Conservation (phyloP, 2,329 filamentous ascomycete species). For the Periconia sp. region DNA sequence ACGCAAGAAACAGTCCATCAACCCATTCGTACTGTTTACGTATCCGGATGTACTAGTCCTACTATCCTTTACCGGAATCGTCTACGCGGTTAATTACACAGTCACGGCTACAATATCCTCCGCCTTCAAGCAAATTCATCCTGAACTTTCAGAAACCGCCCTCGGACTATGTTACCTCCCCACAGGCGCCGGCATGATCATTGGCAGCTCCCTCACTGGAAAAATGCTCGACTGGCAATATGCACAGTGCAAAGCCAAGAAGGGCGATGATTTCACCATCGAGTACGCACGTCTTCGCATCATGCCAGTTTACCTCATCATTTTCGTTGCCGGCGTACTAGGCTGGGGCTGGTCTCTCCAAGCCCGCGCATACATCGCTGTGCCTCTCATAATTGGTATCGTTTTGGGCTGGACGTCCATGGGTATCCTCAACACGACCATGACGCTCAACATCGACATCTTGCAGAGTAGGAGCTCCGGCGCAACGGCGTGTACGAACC, state of each 20-base stretch:
- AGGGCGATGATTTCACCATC: constrained; percentile 22
- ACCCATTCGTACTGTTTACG: constrained; percentile 29
- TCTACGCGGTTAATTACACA: constrained; percentile 35
- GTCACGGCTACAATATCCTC: constrained; percentile 35
- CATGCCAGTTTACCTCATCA: constrained; percentile 27
- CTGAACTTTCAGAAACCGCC: constrained; percentile 23
- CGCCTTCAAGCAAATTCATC: constrained; percentile 26
- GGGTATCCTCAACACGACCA: constrained; percentile 31
- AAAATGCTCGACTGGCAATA: constrained; percentile 58
- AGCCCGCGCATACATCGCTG: constrained; percentile 22
- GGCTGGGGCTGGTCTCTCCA: constrained; percentile 30
- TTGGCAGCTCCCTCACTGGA: constrained; percentile 56
- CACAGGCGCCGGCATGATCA: constrained; percentile 57
- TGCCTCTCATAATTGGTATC: constrained; percentile 21
- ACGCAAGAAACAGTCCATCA: constrained; percentile 24
- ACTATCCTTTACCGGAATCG: constrained; percentile 37
- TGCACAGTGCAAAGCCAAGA: constrained; percentile 34
- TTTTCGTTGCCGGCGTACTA: constrained; percentile 29
- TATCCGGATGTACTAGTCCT: constrained; percentile 47
- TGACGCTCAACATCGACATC: constrained; percentile 35
- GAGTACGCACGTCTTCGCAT: constrained; percentile 30
- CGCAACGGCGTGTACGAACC: constrained; percentile 29
- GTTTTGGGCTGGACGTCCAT: constrained; percentile 31
- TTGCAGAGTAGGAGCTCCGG: constrained; percentile 26
- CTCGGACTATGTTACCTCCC: constrained; percentile 51